These are phyloP conservation scores for Pichia phayaonensis DNA, from an alignment of 805 yeast species.

Conservation along the genomic window DNA sequence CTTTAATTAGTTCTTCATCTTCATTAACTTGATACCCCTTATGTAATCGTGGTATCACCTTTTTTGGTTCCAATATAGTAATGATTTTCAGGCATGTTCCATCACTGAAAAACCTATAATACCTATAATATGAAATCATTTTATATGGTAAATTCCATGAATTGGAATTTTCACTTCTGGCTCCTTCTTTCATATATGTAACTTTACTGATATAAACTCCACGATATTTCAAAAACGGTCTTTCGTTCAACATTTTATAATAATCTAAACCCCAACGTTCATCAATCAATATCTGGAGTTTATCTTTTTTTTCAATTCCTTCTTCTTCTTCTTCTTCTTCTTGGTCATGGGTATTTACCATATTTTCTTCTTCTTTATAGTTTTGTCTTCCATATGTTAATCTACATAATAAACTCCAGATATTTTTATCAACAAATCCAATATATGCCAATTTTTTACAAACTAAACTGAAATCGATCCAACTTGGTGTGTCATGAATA, in stretches of 20 bases:
- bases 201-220: slow-evolving; percentile 86
- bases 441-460: slow-evolving; percentile 50
- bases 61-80: slow-evolving; percentile 63
- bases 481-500: slow-evolving; percentile 46
- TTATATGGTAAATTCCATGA: slow-evolving; percentile 72
- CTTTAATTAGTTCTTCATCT: slow-evolving; percentile 17
- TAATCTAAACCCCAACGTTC: slow-evolving; percentile 36
- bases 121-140: slow-evolving; percentile 83
- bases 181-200: slow-evolving; percentile 79
- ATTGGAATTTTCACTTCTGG: slow-evolving; percentile 53
- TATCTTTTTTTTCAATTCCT: slow-evolving; percentile 19
- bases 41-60: slow-evolving; percentile 51
- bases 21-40: slow-evolving; percentile 15
- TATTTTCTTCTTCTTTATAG: slow-evolving; percentile 37
- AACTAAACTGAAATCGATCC: slow-evolving; percentile 54
- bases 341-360: not conserved
- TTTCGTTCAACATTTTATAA: slow-evolving; percentile 44
- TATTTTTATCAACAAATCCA: slow-evolving; percentile 43
- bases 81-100: slow-evolving; percentile 68
- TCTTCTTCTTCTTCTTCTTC: not conserved
- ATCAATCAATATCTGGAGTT: slow-evolving; percentile 28
- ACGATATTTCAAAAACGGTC: slow-evolving; percentile 73
- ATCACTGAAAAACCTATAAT: slow-evolving; percentile 69
- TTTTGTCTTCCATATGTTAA: slow-evolving; percentile 46
- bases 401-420: slow-evolving; percentile 45